Evolutionary conservation across 768 basidiomycete species (phyloP).

Genomic region (Scleroderma bovista): DNA sequence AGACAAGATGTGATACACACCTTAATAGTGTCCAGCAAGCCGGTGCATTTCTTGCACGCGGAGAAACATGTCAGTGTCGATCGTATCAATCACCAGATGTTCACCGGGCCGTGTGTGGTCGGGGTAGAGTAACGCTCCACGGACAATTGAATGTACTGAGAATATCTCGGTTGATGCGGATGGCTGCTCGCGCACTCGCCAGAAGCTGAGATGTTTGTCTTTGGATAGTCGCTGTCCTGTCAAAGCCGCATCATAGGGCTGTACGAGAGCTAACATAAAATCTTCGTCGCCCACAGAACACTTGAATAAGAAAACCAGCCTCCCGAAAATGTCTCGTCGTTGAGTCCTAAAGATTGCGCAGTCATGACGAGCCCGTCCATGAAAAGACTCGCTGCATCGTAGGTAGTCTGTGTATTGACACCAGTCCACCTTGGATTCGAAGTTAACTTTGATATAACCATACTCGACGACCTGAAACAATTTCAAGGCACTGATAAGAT

Average conservation of each 20-base stretch:
- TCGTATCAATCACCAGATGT: conserved; percentile 21
- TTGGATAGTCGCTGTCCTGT: no score
- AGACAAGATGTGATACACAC: no score
- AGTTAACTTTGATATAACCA: conserved; percentile 20
- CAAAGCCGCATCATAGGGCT: neutral
- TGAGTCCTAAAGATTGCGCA: no score
- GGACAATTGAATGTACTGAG: no score
- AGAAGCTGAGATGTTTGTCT: neutral
- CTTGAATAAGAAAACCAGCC: conserved; percentile 16
- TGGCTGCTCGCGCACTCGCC: neutral
- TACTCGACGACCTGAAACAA: conserved; percentile 24
- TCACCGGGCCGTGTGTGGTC: conserved; percentile 6
- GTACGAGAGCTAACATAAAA: neutral
- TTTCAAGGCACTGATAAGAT: conserved; percentile 6
- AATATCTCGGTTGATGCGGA: neutral
- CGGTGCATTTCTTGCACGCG: conserved; percentile 12
- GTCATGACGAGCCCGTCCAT: conserved; percentile 20
- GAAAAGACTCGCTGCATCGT: conserved; percentile 26
- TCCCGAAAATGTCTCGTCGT: conserved; percentile 10
- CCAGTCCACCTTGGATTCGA: conserved; percentile 27
- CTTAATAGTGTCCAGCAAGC: neutral
- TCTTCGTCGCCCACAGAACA: conserved; percentile 3
- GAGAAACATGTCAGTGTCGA: conserved; percentile 27
- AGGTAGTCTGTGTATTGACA: conserved; percentile 20
- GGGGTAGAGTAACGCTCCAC: neutral